Conservation (phyloP, 768 basidiomycete species). For the Kwoniella sp. region DNA sequence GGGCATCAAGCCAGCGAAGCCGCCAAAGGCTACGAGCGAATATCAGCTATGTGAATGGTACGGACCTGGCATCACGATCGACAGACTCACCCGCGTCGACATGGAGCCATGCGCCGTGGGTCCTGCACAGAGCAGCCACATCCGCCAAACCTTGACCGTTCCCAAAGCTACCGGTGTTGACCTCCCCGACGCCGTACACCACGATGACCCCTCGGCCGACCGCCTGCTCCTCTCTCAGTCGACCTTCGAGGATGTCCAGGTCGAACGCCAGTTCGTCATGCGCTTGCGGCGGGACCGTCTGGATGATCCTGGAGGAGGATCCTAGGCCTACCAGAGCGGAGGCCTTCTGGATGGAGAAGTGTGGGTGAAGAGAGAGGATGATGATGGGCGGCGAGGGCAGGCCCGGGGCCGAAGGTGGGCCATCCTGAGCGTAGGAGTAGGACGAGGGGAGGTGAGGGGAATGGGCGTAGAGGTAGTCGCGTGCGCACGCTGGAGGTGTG, state of each 20-base stretch:
- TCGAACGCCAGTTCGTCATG: conserved; percentile 48
- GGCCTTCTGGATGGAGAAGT: conserved; percentile 53
- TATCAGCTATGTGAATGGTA: conserved; percentile 1
- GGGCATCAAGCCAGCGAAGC: conserved; percentile 51
- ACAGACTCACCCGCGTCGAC: conserved; percentile 52
- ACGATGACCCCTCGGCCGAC: conserved; percentile 46
- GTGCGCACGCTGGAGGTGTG: conserved; percentile 45
- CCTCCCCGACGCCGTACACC: conserved; percentile 51
- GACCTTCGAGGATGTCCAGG: conserved; percentile 38
- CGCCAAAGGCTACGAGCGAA: conserved; percentile 51
- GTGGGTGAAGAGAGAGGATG: conserved; percentile 51
- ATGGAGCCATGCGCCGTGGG: conserved; percentile 53
- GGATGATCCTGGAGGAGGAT: conserved; percentile 46
- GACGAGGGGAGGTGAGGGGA: conserved; percentile 33
- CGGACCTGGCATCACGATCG: background rate
- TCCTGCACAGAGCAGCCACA: conserved; percentile 49
- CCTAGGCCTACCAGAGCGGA: conserved; percentile 53
- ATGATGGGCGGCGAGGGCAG: conserved; percentile 30
- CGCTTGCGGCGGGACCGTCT: conserved; percentile 18
- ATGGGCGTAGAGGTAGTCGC: conserved; percentile 47
- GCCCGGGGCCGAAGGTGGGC: conserved; percentile 44
- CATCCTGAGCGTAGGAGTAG: conserved; percentile 52
- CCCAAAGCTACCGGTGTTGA: conserved; percentile 54
- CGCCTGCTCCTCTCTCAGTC: conserved; percentile 37
- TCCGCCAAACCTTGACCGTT: conserved; percentile 41